phyloP scores from a whole-genome alignment of 192 early-diverging fungal species.

The Allomyces javanicus region DNA sequence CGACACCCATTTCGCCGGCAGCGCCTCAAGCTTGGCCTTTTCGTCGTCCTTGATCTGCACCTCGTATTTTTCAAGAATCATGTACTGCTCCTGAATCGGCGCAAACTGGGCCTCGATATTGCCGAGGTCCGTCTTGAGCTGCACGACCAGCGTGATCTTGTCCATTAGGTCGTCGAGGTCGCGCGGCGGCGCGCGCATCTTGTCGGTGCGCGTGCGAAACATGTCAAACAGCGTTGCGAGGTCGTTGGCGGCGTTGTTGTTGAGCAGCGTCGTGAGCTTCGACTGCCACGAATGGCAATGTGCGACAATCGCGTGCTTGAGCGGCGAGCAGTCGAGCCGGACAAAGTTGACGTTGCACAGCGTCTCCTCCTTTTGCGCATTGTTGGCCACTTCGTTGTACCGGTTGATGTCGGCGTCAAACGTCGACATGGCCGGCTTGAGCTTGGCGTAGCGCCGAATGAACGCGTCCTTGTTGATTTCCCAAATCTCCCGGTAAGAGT shows the following conservation, averaged over 20 bases:
- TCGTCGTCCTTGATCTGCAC: conserved; percentile 64
- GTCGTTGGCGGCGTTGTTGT: conserved; percentile 32
- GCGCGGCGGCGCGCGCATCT: background rate
- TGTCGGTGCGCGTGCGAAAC: conserved; percentile 10
- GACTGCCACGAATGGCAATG: conserved; percentile 41
- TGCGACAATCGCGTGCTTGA: conserved; percentile 38
- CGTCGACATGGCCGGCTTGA: conserved; percentile 39
- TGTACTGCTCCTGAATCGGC: conserved; percentile 79
- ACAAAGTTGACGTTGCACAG: conserved; percentile 43
- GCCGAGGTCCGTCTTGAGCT: conserved; percentile 62
- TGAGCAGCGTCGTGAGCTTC: conserved; percentile 39
- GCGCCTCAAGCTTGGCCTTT: conserved; percentile 61
- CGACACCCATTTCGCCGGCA: conserved; percentile 59
- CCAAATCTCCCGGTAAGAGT: conserved; percentile 45
- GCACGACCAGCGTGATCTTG: conserved; percentile 63
- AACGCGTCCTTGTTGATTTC: conserved; percentile 53
- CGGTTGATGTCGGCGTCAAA: conserved; percentile 47
- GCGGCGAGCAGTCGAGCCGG: conserved; percentile 31
- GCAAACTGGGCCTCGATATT: conserved; percentile 80
- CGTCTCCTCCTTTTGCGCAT: conserved; percentile 46
- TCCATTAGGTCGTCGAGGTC: conserved; percentile 3
- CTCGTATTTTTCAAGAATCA: conserved; percentile 68
- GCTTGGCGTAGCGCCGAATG: conserved; percentile 40
- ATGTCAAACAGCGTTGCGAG: conserved; percentile 18
- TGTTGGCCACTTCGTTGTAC: conserved; percentile 48